Percentiles rank a stretch among this genome's conserved stretches.
Conservation (phyloP, 2,329 filamentous ascomycete species). For the Fusarium vanettenii region DNA sequence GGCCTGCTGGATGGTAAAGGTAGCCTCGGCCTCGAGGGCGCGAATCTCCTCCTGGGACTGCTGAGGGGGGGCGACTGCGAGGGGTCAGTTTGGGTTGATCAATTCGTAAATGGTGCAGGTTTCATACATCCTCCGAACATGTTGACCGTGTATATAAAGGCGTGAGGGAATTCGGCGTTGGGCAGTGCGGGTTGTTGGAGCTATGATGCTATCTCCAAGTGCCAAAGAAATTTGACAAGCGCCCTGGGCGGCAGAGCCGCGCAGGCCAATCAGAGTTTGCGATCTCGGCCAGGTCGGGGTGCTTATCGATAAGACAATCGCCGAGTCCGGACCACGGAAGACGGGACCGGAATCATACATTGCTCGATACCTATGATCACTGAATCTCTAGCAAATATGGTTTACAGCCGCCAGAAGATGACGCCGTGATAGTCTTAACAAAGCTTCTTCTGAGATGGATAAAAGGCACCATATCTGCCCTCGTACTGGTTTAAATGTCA, state of each 20-base stretch:
- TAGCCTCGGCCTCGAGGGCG: conserved; percentile 75
- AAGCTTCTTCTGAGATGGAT: too few relatives aligned
- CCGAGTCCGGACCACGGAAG: not conserved
- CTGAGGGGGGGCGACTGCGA: conserved; percentile 74
- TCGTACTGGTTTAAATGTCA: too few relatives aligned
- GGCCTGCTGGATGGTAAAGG: conserved; percentile 74
- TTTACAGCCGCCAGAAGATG: too few relatives aligned
- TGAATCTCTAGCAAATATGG: too few relatives aligned
- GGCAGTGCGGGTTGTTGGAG: conserved; percentile 15
- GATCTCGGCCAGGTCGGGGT: conserved; percentile 32
- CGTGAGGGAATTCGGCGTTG: conserved; percentile 2
- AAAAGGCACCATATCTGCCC: too few relatives aligned
- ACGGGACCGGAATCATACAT: not conserved
- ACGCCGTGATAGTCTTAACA: too few relatives aligned
- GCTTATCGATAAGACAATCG: conserved; percentile 35
- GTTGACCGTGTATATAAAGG: conserved; percentile 42
- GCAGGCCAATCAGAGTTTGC: conserved; percentile 22
- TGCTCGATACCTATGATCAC: too few relatives aligned
- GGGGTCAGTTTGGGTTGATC: conserved; percentile 31
- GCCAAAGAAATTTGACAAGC: conserved; percentile 39
- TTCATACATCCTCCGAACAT: conserved; percentile 75
- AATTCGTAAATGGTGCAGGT: not conserved
- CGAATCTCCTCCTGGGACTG: conserved; percentile 77
- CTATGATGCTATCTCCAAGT: conserved; percentile 44
- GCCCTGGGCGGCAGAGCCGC: conserved; percentile 6